Evolutionary conservation across 768 basidiomycete genomes (phyloP).

Genomic region (Phlebiopsis flavidoalba): DNA sequence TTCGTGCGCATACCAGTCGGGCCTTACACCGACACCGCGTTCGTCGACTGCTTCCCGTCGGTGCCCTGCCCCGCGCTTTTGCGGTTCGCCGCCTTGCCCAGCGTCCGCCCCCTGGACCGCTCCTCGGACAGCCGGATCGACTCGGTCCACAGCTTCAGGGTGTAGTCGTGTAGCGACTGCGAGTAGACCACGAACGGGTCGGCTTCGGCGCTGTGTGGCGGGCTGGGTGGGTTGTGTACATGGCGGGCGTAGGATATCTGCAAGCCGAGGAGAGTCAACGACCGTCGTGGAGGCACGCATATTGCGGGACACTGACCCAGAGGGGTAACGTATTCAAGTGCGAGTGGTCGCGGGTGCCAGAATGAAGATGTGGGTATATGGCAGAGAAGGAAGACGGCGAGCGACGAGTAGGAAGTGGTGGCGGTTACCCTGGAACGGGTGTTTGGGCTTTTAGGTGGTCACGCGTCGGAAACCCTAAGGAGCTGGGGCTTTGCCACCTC

Average conservation of each 20-base stretch:
- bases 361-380: neutral
- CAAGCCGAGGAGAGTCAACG: neutral
- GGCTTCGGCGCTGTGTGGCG: conserved; percentile 10
- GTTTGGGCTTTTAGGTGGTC: conserved; percentile 1
- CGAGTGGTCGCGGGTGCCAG: neutral
- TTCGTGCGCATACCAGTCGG: neutral
- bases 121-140: conserved; percentile 57
- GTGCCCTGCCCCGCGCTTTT: neutral
- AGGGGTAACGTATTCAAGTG: neutral
- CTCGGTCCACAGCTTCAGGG: conserved; percentile 62
- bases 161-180: conserved; percentile 62
- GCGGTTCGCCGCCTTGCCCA: neutral
- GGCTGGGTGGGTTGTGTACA: conserved; percentile 1
- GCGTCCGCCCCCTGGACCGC: conserved; percentile 16
- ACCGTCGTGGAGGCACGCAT: neutral
- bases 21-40: neutral
- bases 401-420: neutral
- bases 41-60: neutral
- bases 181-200: conserved; percentile 47
- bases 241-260: neutral
- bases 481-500: conserved; percentile 3
- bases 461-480: neutral
- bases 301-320: neutral
- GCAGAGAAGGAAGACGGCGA: neutral
- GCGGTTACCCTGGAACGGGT: neutral